Evolutionary conservation across 2,329 filamentous ascomycete genomes (phyloP), one percentile per base, ranked within the genome.

Genomic region (Cercospora citrullina): DNA sequence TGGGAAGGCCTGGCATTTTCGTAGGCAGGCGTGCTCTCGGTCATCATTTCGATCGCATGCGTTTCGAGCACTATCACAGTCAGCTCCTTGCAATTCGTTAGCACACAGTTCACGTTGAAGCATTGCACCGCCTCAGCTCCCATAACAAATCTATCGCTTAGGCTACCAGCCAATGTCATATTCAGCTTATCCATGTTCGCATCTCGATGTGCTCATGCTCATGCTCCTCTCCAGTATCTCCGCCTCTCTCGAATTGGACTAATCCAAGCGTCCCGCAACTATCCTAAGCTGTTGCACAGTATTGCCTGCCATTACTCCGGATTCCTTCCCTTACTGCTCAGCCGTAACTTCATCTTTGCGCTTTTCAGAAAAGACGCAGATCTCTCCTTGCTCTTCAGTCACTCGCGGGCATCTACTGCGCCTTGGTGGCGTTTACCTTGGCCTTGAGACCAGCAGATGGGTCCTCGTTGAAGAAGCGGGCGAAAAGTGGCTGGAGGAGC

Each of bases 401-500:
- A 64, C 33, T 45, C 21, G 21, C 33, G 10, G 28, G 31, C 23
- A 57, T 71, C 71, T 76, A 76, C 74, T 75, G 72, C 60, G 66
- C 65, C 73, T 79, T 76, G 67, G 72, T 72, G 33, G 80, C 66
- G 39, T 68, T 80, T 76, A 87, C 86, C 78, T 90, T 93, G 80
- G 90, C 93, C 87, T 95, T 93, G 77, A 92, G 90, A 75, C 93
- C 92, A 78, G 92, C 88, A 76, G 93, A 91, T 77, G 93, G 87
- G 75, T 82, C 80, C 73, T 82, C 77, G 76, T 85, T 82, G 87
- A 98, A 99, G 89, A 97, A 96, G 82, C 93, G 93, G 80, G 92
- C 88, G 80, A 98, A 91, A 77, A 96, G 89, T 76, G 95, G 95
- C 80, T 92, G 89, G 80, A 99, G 83, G 88, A 98, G 92, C 72